Evolutionary conservation across 768 basidiomycete species (phyloP), one percentile per base, ranked within the genome.

Genomic region (Rhizopogon vesiculosus): DNA sequence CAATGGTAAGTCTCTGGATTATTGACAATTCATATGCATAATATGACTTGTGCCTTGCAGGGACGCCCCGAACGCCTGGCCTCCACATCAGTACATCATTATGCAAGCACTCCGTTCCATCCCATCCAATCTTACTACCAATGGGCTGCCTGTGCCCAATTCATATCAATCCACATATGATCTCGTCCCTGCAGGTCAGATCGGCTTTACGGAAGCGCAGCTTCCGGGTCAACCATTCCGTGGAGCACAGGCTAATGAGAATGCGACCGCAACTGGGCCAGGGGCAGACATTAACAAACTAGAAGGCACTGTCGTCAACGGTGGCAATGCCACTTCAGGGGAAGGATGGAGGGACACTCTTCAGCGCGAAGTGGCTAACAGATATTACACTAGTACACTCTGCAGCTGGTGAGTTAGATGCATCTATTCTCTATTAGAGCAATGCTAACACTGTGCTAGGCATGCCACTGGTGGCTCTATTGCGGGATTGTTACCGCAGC

Each of bases 31-130:
- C 18, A 46, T 38, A 40, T 45, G 19, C 10, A 40, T 25, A 5
- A 22, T 45, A 42, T 54, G 3, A 16, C 28, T 25, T 8, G 9
- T 43, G 12, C 29, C 5, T 19, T 41, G 16, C 50, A 88, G 86
- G 89, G 89, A 91, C 64, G 81, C 86, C 25, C 92, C 93, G n/a
- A 93, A 93, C 63, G 70, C 86, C 1, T 97, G 92, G 93, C 90
- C 91, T 16, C 87, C 89, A 8, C 88, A 91, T 62, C 88, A 89
- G 59, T 86, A 92, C 68, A 89, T 96, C 59, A 72, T 82, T 25
- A 78, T 96, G 44, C 76, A 86, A 55, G 93, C 93, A 0, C 81
- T 98, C 40, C 78, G 80, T 39, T 79, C 83, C 10, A 74, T 98
- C 15, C 91, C 91, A 0, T 63, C 83, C 18, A 89, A 91, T 66